Evolutionary conservation across 1,139 yeast species (phyloP).

Genomic region (Hemisphaericaspora xylofermentans): DNA sequence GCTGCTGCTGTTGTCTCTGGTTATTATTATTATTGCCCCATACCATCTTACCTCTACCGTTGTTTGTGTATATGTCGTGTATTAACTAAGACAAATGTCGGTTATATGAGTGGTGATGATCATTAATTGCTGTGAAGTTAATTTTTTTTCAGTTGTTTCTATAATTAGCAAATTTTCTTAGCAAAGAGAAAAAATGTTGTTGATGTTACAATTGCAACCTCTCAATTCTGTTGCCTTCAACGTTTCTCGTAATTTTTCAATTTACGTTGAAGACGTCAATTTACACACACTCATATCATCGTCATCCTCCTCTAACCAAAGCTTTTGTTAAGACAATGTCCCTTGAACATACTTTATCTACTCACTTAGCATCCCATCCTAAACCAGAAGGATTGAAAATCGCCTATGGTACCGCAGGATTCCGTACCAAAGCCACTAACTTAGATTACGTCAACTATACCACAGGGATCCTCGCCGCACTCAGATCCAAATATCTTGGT

Average conservation of each 20-base stretch:
- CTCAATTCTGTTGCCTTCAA: background rate
- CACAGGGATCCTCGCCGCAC: conserved; percentile 77
- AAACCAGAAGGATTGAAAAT: conserved; percentile 49
- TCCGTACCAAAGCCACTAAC: conserved; percentile 70
- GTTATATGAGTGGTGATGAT: no score
- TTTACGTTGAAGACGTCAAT: background rate
- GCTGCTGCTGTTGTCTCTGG: no score
- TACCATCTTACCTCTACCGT: background rate
- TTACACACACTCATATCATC: background rate
- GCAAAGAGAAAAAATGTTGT: background rate
- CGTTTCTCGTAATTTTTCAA: background rate
- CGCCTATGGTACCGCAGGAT: conserved; percentile 95
- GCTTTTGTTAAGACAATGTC: no score
- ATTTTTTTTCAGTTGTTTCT: background rate
- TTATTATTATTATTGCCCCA: conserved; percentile 4
- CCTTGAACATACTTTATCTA: conserved; percentile 12
- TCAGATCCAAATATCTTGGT: conserved; percentile 69
- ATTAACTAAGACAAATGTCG: no score
- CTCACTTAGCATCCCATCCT: conserved; percentile 29
- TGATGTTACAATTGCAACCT: background rate
- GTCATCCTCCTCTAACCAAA: background rate
- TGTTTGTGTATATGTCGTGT: background rate
- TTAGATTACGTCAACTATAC: conserved; percentile 84
- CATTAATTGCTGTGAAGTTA: background rate
- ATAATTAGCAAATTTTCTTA: background rate